These are phyloP conservation scores for Sanghuangporus weigelae DNA, from an alignment of 1,284 basidiomycete species.

Conservation along the genomic window DNA sequence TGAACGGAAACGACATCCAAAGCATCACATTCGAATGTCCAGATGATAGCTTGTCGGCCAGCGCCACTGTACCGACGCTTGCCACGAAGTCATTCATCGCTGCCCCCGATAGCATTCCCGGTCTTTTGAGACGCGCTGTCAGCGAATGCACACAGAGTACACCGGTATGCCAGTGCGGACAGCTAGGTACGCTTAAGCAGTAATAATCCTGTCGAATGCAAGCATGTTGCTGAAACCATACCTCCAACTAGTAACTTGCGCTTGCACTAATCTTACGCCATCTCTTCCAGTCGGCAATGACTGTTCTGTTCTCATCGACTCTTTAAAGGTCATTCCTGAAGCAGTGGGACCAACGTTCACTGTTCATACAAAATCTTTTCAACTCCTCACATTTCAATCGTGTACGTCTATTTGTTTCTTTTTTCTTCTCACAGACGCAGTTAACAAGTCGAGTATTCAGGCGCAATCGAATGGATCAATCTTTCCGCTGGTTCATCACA, in stretches of 20 bases:
- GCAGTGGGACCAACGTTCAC: not conserved
- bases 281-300: not conserved
- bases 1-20: conserved; percentile 8
- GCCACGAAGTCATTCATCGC: not conserved
- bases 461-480: not conserved
- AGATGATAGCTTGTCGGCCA: not conserved
- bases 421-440: not conserved
- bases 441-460: not conserved
- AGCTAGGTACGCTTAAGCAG: conserved; percentile 18
- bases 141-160: conserved; percentile 11
- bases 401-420: not conserved
- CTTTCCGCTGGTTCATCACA: not conserved
- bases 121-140: conserved; percentile 4
- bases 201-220: too few relatives aligned
- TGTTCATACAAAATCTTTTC: not conserved
- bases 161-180: conserved; percentile 20
- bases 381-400: not conserved
- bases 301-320: not conserved
- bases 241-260: not conserved
- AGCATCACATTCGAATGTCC: conserved; percentile 14
- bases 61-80: not conserved
- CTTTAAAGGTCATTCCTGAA: not conserved
- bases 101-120: not conserved
- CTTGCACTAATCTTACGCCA: not conserved
- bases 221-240: too few relatives aligned